These are phyloP conservation scores for Venturiaceae sp. DNA, from an alignment of 2,329 filamentous ascomycete genomes.

Conservation along the genomic window DNA sequence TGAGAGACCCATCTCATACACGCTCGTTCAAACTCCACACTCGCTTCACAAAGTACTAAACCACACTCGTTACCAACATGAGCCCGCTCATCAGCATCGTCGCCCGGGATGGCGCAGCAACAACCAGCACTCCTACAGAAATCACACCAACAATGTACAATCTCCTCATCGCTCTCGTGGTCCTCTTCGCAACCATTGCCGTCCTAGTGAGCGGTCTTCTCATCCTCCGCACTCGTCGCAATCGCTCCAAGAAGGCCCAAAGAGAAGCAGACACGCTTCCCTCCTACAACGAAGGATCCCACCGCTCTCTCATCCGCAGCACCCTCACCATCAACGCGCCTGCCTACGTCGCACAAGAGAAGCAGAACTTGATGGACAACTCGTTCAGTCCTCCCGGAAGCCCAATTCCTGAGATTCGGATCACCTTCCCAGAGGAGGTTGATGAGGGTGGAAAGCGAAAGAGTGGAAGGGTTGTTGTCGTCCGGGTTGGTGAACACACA, in stretches of 20 bases:
- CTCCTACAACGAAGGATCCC: constrained; percentile 36
- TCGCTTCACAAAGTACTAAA: not conserved
- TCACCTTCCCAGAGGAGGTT: constrained; percentile 94
- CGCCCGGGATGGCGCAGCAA: not conserved
- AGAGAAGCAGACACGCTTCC: constrained; percentile 55
- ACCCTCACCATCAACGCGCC: constrained; percentile 33
- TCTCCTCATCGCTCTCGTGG: constrained; percentile 70
- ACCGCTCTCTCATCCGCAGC: constrained; percentile 39
- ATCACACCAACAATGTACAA: constrained; percentile 51
- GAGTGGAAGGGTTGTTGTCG: constrained; percentile 82
- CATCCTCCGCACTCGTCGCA: constrained; percentile 59
- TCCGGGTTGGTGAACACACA: constrained; percentile 79
- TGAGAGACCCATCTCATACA: not conserved
- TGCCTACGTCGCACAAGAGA: constrained; percentile 69
- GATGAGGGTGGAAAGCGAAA: constrained; percentile 71
- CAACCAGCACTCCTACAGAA: not conserved
- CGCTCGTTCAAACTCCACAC: not conserved
- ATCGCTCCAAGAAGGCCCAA: constrained; percentile 25
- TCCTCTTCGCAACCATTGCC: constrained; percentile 64
- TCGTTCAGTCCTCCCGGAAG: constrained; percentile 65
- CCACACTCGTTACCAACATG: not conserved
- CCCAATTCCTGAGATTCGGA: constrained; percentile 88
- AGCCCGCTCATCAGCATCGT: not conserved
- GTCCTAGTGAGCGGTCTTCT: constrained; percentile 59
- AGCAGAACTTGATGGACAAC: constrained; percentile 68